phyloP scores from a whole-genome alignment of 2,329 filamentous ascomycete species.

The Teratosphaeria viscida region DNA sequence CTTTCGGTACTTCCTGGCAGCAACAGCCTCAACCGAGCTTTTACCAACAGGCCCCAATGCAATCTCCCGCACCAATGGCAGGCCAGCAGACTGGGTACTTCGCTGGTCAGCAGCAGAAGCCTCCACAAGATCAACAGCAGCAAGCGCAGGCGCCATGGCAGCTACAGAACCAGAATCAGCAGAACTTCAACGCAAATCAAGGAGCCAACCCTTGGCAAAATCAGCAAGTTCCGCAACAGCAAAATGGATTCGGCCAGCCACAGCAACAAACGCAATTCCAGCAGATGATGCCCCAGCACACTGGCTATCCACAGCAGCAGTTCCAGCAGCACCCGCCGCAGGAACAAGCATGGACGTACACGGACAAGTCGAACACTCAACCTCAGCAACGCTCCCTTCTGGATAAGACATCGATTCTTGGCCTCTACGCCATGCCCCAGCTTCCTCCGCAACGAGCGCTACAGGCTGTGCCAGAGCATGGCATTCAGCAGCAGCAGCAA shows the following conservation, averaged over 20 bases:
- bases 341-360: slow-evolving; percentile 24
- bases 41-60: slow-evolving; percentile 9
- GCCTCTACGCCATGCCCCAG: slow-evolving; percentile 56
- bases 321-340: slow-evolving; percentile 27
- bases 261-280: slow-evolving; percentile 25
- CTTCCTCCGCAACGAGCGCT: slow-evolving; percentile 35
- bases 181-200: slow-evolving; percentile 1
- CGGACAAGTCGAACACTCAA: slow-evolving; percentile 17
- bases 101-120: slow-evolving; percentile 9
- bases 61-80: slow-evolving; percentile 9
- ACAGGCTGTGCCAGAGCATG: slow-evolving; percentile 26
- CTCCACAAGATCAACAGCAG: slow-evolving; percentile 10
- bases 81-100: neutral
- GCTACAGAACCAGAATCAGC: slow-evolving; percentile 21
- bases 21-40: slow-evolving; percentile 5
- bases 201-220: slow-evolving; percentile 9
- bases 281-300: slow-evolving; percentile 12
- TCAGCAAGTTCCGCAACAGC: slow-evolving; percentile 4
- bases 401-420: slow-evolving; percentile 65
- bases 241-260: neutral
- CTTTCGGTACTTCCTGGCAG: slow-evolving; percentile 10
- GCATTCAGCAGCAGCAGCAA: slow-evolving; percentile 24
- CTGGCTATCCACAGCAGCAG: slow-evolving; percentile 21
- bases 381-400: slow-evolving; percentile 36
- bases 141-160: slow-evolving; percentile 30